These are phyloP conservation scores for Agapanthus africanus DNA, from an alignment of 106 monocot genomes.

Conservation along the genomic window DNA sequence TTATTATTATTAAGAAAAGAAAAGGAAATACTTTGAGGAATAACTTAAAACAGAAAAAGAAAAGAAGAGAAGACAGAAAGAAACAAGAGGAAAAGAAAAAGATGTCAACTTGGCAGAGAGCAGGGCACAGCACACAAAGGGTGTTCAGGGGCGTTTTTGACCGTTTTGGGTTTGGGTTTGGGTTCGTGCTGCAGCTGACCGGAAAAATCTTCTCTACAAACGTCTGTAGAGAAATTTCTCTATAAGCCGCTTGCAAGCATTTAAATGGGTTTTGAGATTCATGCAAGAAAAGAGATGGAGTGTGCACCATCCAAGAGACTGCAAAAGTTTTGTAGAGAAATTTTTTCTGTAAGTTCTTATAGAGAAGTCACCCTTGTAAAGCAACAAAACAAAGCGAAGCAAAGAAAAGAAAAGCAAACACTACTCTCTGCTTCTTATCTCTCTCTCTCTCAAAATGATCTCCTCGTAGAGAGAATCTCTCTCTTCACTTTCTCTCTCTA, in stretches of 20 bases:
- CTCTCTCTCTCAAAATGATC: neutral
- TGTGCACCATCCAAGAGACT: too few relatives aligned
- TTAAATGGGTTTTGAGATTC: too few relatives aligned
- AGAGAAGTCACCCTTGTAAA: conserved; percentile 33
- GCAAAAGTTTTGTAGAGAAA: too few relatives aligned
- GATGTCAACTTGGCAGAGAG: neutral
- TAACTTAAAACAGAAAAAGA: neutral
- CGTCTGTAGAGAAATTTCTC: too few relatives aligned
- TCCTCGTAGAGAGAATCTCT: conserved; percentile 35
- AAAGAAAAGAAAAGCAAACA: too few relatives aligned
- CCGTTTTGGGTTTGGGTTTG: neutral
- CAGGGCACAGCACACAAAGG: neutral
- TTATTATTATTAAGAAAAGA: too few relatives aligned
- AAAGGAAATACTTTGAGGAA: neutral
- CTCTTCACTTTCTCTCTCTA: neutral
- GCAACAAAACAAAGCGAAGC: conserved; percentile 18
- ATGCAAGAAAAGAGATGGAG: too few relatives aligned
- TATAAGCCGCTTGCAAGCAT: too few relatives aligned
- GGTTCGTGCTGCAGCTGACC: conserved; percentile 2
- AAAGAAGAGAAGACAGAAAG: neutral
- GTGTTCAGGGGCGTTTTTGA: neutral
- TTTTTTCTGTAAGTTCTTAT: too few relatives aligned
- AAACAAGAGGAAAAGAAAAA: conserved; percentile 2
- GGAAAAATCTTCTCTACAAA: too few relatives aligned
- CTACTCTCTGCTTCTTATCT: neutral